Percentiles rank a stretch among this genome's conserved stretches.
Conservation (phyloP, 495 filamentous ascomycete species). For the Neurospora hispaniola region DNA sequence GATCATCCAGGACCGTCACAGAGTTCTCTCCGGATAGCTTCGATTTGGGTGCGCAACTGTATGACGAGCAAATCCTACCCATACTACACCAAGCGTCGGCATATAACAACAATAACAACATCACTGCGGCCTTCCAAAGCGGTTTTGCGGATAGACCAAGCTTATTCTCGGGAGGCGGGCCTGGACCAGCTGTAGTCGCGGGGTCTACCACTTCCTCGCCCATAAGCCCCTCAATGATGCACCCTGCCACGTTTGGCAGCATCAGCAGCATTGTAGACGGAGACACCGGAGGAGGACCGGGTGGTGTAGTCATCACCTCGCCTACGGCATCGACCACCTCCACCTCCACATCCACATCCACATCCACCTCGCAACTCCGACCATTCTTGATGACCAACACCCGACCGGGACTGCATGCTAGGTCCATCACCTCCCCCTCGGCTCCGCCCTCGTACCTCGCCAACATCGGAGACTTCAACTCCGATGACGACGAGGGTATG, state of each 20-base stretch:
- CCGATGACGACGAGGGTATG: constrained; percentile 23
- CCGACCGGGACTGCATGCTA: constrained; percentile 52
- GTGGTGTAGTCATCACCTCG: not conserved
- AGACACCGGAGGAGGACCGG: constrained; percentile 45
- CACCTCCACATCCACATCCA: not conserved
- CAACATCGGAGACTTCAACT: constrained; percentile 46
- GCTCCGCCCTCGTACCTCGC: constrained; percentile 45
- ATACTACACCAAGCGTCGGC: constrained; percentile 64
- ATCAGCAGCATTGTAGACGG: constrained; percentile 14
- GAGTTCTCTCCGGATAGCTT: constrained; percentile 49
- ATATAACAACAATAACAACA: constrained; percentile 31
- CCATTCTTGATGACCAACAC: not conserved
- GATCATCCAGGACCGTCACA: constrained; percentile 53
- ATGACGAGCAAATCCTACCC: constrained; percentile 87
- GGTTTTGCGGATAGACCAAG: constrained; percentile 68
- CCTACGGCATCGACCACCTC: constrained; percentile 7
- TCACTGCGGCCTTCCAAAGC: constrained; percentile 63
- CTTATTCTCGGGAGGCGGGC: constrained; percentile 32
- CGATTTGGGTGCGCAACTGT: constrained; percentile 74
- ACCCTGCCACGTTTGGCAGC: not conserved
- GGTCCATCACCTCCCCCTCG: constrained; percentile 63
- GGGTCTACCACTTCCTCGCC: not conserved
- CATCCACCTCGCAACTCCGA: not conserved
- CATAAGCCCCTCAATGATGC: not conserved
- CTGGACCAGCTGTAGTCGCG: not conserved